Percentiles rank a stretch among this genome's conserved stretches.
These are phyloP conservation scores for Rhizopus arrhizus DNA, from an alignment of 371 early-diverging fungal species.

Conservation along the genomic window DNA sequence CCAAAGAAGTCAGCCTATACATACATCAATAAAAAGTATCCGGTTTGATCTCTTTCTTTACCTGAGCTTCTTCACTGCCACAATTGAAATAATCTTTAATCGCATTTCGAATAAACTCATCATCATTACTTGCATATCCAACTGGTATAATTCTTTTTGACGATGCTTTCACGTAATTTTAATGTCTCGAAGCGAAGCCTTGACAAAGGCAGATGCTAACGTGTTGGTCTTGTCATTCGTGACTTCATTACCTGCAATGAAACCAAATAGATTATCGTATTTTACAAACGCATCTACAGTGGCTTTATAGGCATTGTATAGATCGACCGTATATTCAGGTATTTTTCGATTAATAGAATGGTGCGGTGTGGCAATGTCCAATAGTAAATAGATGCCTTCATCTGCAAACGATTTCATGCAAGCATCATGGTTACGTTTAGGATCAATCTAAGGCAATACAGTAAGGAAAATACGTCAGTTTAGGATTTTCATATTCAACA, in stretches of 20 bases:
- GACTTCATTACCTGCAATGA: slow-evolving; percentile 84
- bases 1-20: slow-evolving; percentile 74
- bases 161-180: slow-evolving; percentile 61
- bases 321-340: slow-evolving; percentile 65
- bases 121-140: slow-evolving; percentile 83
- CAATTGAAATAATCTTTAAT: slow-evolving; percentile 77
- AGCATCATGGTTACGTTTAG: slow-evolving; percentile 65
- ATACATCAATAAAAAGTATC: background rate
- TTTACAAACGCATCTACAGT: slow-evolving; percentile 70
- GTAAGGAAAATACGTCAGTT: no score
- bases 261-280: slow-evolving; percentile 70
- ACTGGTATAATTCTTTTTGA: slow-evolving; percentile 64
- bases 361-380: slow-evolving; percentile 69
- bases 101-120: slow-evolving; percentile 66
- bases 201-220: slow-evolving; percentile 71
- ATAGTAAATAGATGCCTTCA: slow-evolving; percentile 71
- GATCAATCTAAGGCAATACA: slow-evolving; percentile 50
- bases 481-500: background rate
- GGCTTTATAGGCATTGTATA: slow-evolving; percentile 58
- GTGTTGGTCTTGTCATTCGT: slow-evolving; percentile 71
- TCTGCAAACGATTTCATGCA: slow-evolving; percentile 75
- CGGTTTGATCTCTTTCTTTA: slow-evolving; percentile 15
- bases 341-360: slow-evolving; percentile 66
- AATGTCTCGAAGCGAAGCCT: slow-evolving; percentile 73
- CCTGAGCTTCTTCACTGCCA: slow-evolving; percentile 63